These are phyloP conservation scores for Aurantiochytrium sp. DNA, from an alignment of 108 stramenopile genomes.

Conservation along the genomic window DNA sequence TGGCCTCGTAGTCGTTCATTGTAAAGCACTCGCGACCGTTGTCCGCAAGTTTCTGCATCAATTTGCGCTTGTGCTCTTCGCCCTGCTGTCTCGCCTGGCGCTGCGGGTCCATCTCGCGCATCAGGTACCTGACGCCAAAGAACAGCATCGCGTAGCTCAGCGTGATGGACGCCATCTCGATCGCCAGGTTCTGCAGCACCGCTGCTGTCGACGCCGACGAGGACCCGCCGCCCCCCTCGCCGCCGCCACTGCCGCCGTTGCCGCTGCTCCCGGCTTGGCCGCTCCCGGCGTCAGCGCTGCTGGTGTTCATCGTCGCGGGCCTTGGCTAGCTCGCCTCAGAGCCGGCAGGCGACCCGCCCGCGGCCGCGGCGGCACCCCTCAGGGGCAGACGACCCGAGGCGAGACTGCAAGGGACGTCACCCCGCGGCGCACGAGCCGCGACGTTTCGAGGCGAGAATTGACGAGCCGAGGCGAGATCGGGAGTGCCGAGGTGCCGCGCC, in stretches of 20 bases:
- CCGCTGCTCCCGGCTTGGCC: background rate
- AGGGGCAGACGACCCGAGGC: too few species aligned
- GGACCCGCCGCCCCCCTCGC: background rate
- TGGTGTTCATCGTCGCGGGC: too few species aligned
- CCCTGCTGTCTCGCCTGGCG: background rate
- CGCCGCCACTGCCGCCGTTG: background rate
- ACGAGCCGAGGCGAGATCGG: too few species aligned
- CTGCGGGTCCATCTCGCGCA: slow-evolving; percentile 30
- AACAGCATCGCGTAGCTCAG: background rate
- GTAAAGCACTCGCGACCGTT: background rate
- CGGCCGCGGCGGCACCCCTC: too few species aligned
- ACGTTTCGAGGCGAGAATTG: too few species aligned
- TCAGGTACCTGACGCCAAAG: background rate
- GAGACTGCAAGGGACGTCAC: too few species aligned
- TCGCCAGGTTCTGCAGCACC: slow-evolving; percentile 11
- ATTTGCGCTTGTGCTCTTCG: background rate
- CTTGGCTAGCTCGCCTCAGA: too few species aligned
- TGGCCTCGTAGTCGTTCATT: slow-evolving; percentile 22
- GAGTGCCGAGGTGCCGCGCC: too few species aligned
- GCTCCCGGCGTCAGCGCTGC: background rate
- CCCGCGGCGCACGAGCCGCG: too few species aligned
- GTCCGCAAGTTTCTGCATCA: background rate
- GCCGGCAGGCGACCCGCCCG: too few species aligned
- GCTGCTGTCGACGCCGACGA: slow-evolving; percentile 1
- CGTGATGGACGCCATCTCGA: slow-evolving; percentile 13